Base-by-base conservation (phyloP, 495 filamentous ascomycete species). In the Clavariopsis aquatica region DNA sequence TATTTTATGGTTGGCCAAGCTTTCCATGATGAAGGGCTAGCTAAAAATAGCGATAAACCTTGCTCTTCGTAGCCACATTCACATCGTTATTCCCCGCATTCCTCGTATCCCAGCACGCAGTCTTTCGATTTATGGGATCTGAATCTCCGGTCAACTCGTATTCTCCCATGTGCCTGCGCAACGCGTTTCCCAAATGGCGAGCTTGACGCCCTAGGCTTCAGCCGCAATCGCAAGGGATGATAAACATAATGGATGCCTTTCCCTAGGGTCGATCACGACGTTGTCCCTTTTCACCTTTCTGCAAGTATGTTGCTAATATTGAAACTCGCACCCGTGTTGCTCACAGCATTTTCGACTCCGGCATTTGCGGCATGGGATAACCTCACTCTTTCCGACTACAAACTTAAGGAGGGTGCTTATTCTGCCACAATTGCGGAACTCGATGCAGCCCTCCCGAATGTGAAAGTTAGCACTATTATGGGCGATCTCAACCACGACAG, bases 361-460 rank as follows among this genome's bases (percentile, higher is more conserved):
- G 75, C 57, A 5, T 45, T 52, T 3, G 55, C 71, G 26, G 72
- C 56, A 13, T 82, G 79, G 80, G 66, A 73, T 46, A 78, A 78
- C 47, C 29, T 82, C 59, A 79, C 73, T 2, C 23, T 54, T 15
- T 43, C 59, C 1, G 47, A 52, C 22, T 62, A 62, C 59, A 62
- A 52, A 36, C 49, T 62, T 29, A 62, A 62, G 22, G 27, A 62
- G 27, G 52, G 59, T 29, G 49, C 51, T 0, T 65, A 73, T 57
- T 73, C 72, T 29, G 15, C 64, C 56, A 29, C 69, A 8, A 60
- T 73, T 13, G 52, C 68, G 24, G 22, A 54, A 10, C 71, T 73
- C 47, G 38, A 64, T 52, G 57, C 63, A 15, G 52, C 66, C 8
- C 61, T 73, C 19, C 74, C 71, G 3, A 74, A 61, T 23, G 71